Evolutionary conservation across 257 asterid genomes (phyloP).

Genomic region (Solanum chilense): DNA sequence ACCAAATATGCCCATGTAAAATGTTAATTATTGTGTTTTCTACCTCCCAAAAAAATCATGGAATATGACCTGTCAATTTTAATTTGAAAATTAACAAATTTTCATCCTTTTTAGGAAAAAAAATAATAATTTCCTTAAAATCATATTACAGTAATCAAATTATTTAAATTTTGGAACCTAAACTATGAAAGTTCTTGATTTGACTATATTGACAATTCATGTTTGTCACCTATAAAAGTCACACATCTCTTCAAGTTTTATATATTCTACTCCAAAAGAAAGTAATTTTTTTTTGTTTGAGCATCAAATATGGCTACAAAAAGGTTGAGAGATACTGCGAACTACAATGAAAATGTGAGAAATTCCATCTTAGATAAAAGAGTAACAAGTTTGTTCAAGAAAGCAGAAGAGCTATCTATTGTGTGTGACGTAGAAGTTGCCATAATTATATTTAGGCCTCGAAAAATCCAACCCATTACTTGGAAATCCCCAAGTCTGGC

Average conservation of each 20-base stretch:
- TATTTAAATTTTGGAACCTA: not conserved
- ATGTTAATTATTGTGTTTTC: not conserved
- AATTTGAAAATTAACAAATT: not conserved
- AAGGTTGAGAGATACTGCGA: conserved; percentile 7
- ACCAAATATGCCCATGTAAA: not conserved
- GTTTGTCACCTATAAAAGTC: not conserved
- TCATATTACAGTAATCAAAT: not conserved
- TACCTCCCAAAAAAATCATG: not conserved
- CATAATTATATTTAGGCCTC: too few species aligned
- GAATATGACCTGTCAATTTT: not conserved
- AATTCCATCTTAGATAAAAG: too few species aligned
- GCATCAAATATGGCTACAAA: conserved; percentile 19
- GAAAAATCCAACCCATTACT: too few species aligned
- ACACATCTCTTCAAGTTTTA: not conserved
- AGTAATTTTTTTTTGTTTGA: not conserved
- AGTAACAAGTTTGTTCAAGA: too few species aligned
- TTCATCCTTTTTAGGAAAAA: not conserved
- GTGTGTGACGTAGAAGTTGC: too few species aligned
- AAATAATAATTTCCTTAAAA: not conserved
- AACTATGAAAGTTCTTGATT: too few species aligned
- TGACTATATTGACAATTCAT: not conserved
- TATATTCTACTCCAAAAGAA: not conserved
- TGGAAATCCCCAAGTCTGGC: too few species aligned
- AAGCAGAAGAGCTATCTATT: too few species aligned
- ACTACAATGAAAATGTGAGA: too few species aligned